Base-by-base conservation (phyloP, 345 rosid genomes). In the Arabidopsis arenosa region DNA sequence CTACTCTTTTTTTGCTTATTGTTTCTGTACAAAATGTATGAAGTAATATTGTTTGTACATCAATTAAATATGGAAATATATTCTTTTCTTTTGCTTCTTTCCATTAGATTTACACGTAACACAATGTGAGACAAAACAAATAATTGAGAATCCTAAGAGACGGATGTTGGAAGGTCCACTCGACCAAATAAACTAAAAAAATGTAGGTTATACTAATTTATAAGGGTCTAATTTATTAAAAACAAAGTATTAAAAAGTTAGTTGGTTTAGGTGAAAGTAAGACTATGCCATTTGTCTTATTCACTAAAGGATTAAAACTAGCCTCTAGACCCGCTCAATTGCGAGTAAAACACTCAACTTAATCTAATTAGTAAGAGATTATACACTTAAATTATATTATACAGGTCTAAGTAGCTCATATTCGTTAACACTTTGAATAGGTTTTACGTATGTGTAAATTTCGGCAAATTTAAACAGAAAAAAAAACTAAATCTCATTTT, bases 141-240 rank as follows among this genome's bases (percentile, higher is more conserved):
- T 76, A 55, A 76, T 63, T 76, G 80, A 47, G 75, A 55, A 63
- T 70, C 75, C 75, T 54, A 62, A 75, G 74, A 68, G 63, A 68
- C 70, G 63, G 79, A 76, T 76, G 75, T 76, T 70, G 75, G 80
- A 76, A 70, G 75, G 66, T 69, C 66, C 75, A 70, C 35, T 63
- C 71, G 66, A 66, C 71, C 74, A 47, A 61, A 69, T 44, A 69
- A 70, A 47, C 75, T 69, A 44, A 26, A 0, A 70, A 63, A 49
- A 28, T 33, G 15, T 33, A 3, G 14, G 9, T 51, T 9, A 26
- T 51, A 44, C 11, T 43, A 23, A 23, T 23, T 8, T 17, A 59
- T 21, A 41, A 68, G 7, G 1, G 9, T 58, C 9, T 40, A 49
- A 59, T 58, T 30, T 47, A 32, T 14, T 2, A n/a, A 36, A 0